Percentiles rank a stretch among this genome's conserved stretches.
Conservation (phyloP, 2,329 filamentous ascomycete species). For the Aquanectria penicillioides region DNA sequence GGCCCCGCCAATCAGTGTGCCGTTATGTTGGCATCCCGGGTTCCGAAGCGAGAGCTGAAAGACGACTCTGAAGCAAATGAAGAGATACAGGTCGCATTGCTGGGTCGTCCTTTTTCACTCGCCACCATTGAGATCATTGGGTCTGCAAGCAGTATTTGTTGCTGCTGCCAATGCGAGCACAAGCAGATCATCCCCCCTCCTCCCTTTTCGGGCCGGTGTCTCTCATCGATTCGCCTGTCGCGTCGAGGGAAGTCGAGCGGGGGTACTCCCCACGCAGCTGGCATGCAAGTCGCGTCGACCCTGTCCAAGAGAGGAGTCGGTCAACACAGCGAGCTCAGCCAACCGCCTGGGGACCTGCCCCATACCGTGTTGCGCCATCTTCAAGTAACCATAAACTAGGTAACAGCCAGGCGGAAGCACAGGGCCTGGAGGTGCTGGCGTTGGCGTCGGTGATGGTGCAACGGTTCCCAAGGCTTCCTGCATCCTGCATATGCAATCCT, state of each 20-base stretch:
- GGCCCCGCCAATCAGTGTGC: slow-evolving; percentile 21
- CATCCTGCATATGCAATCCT: background rate
- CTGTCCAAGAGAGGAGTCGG: slow-evolving; percentile 12
- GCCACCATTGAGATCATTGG: background rate
- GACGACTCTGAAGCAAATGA: slow-evolving; percentile 1
- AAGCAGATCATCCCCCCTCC: slow-evolving; percentile 13
- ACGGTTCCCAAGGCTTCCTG: slow-evolving; percentile 13
- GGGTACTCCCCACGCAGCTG: slow-evolving; percentile 15
- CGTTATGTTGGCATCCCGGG: no score
- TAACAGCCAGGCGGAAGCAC: background rate
- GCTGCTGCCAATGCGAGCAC: no score
- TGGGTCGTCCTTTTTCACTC: slow-evolving; percentile 10
- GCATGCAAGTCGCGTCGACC: slow-evolving; percentile 24
- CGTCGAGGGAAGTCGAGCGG: slow-evolving; percentile 8
- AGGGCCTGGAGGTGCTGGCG: slow-evolving; percentile 11
- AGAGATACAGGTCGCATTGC: slow-evolving; percentile 17
- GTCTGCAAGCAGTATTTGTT: background rate
- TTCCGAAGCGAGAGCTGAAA: background rate
- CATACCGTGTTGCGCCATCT: slow-evolving; percentile 10
- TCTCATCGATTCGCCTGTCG: background rate
- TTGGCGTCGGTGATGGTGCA: slow-evolving; percentile 18
- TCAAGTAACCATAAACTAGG: slow-evolving; percentile 7
- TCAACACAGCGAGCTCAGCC: slow-evolving; percentile 26
- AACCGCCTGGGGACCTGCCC: slow-evolving; percentile 1
- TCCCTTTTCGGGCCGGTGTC: background rate